Base-by-base conservation (phyloP, 2,329 filamentous ascomycete species). In the Neonectria sp. region DNA sequence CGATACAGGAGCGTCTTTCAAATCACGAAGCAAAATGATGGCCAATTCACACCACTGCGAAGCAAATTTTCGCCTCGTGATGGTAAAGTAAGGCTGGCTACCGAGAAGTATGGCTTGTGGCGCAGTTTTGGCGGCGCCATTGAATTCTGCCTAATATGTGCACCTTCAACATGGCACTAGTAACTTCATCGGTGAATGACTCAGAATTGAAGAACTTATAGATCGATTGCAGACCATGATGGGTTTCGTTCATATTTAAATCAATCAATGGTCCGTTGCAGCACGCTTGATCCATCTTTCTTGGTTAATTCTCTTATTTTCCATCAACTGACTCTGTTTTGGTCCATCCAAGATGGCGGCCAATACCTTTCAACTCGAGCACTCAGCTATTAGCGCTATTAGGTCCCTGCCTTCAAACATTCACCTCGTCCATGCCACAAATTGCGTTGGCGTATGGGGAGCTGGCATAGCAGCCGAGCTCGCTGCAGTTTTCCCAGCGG, bases 381-480 rank as follows among this genome's bases (percentile, higher is more conserved):
- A 55, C n/a, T 68, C 69, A 1, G 6, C 69, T 7, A 45, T 75
- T 24, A 75, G 68, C 49, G n/a, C 25, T 0, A 64, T 75, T 3
- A 63, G 60, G n/a, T 66, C 62, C 0, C 55, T 75, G 0, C 71
- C 73, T 0, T 9, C 66, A 2, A 55, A 68, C 11, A 55, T 56
- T 49, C 75, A 77, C 52, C 70, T 80, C 55, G 72, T 78, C 8
- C 78, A 80, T 40, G 75, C 75, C 1, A 79, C 77, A 33, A 79
- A 79, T 37, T 79, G 77, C 65, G 70, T 79, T 49, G 78, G 68
- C 1, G 64, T 69, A 43, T 80, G 78, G 77, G 78, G 75, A 33
- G 67, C 72, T 1, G 77, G 78, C 17, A 71, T 79, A 43, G 76
- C 77, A 6, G 65, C 70, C 17, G 76, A 78, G 49, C 70, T 80